Evolutionary conservation across 2,329 filamentous ascomycete species (phyloP).

Genomic region (Tolypocladium cylindrosporum): DNA sequence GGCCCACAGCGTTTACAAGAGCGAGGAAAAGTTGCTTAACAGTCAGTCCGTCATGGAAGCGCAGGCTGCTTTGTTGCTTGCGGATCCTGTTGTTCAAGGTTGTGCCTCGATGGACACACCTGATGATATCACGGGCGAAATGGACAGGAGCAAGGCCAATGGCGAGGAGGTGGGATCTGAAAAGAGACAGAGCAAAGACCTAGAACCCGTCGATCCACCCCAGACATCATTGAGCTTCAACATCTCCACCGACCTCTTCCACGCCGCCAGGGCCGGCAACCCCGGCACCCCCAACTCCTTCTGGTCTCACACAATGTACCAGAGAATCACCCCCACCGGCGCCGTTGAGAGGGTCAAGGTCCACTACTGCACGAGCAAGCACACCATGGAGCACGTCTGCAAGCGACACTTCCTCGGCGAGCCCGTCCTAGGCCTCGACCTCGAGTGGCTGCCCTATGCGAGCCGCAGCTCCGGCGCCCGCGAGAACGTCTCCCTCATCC

Average conservation of each 20-base stretch:
- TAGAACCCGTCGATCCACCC: conserved; percentile 10
- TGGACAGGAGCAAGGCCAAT: background rate
- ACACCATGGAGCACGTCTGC: conserved; percentile 57
- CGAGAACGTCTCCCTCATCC: conserved; percentile 69
- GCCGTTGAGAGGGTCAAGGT: conserved; percentile 49
- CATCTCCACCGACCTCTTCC: conserved; percentile 18
- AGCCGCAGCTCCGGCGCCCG: conserved; percentile 39
- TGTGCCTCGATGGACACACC: no score
- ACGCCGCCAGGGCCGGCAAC: conserved; percentile 35
- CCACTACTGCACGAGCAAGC: conserved; percentile 64
- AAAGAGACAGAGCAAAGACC: background rate
- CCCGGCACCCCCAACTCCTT: conserved; percentile 39
- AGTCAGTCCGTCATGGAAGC: background rate
- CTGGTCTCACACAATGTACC: conserved; percentile 63
- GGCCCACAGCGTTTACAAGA: background rate
- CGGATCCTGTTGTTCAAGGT: background rate
- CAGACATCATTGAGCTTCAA: conserved; percentile 17
- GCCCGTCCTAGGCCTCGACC: conserved; percentile 72
- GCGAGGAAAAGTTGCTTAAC: background rate
- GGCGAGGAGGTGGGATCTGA: background rate
- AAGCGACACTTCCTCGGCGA: conserved; percentile 57
- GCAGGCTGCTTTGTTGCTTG: background rate
- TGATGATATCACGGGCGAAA: background rate
- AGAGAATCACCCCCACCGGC: conserved; percentile 32
- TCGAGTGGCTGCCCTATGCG: conserved; percentile 66